A percentile compares a stretch with the other conserved stretches of the same genome.
These are phyloP conservation scores for Mrakia gelida DNA, from an alignment of 768 basidiomycete genomes.

Conservation along the genomic window DNA sequence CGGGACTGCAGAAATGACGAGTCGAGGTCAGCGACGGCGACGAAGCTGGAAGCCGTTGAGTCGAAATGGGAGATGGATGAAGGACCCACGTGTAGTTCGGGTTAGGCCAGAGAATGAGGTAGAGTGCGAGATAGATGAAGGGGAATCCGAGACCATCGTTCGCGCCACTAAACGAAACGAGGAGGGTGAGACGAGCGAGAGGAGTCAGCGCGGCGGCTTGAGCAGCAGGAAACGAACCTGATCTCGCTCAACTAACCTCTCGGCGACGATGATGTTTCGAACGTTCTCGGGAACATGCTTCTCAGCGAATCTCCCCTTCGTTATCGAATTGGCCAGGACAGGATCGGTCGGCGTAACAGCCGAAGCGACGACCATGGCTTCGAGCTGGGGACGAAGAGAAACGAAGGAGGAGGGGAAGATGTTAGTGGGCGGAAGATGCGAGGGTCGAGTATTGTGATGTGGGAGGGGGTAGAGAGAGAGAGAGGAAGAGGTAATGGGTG, in stretches of 20 bases:
- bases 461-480: no score
- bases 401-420: no score
- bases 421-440: no score
- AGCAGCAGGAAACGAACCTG: no score
- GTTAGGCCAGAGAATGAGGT: slow-evolving; percentile 43
- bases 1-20: no score
- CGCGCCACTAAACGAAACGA: no score
- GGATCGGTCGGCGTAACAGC: slow-evolving; percentile 50
- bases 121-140: slow-evolving; percentile 47
- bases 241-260: slow-evolving; percentile 34
- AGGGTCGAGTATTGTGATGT: no score
- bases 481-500: no score
- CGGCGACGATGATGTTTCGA: slow-evolving; percentile 47
- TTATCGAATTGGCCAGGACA: slow-evolving; percentile 31
- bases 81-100: slow-evolving; percentile 34
- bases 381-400: slow-evolving; percentile 34
- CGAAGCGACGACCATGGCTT: slow-evolving; percentile 45
- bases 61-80: no score
- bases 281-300: slow-evolving; percentile 43
- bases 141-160: slow-evolving; percentile 47
- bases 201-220: no score
- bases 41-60: no score
- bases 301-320: slow-evolving; percentile 48
- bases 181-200: not conserved
- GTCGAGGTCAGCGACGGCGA: not conserved